A percentile compares a stretch with the other conserved stretches of the same genome.
Conservation (phyloP, 208 protist genomes). For the Kentomonas sorsogonicus region DNA sequence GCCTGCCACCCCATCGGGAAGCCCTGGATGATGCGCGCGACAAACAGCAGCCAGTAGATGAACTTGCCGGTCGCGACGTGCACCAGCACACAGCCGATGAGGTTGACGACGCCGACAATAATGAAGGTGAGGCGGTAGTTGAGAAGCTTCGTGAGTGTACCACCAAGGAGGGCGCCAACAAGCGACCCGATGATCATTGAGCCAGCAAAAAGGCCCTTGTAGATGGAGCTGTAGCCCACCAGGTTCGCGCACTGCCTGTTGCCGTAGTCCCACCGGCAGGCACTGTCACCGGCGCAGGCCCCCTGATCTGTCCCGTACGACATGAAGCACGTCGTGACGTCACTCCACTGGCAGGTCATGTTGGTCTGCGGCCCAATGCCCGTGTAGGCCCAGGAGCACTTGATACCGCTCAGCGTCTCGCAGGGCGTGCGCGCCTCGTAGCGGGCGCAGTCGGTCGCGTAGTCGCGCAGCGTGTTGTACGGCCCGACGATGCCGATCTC, state of each 20-base stretch:
- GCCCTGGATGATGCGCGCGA: constrained; percentile 71
- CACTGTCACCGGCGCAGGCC: constrained; percentile 19
- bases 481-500: constrained; percentile 70
- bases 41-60: constrained; percentile 65
- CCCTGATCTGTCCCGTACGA: constrained; percentile 14
- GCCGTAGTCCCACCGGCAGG: constrained; percentile 57
- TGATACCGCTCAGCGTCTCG: constrained; percentile 32
- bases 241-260: constrained; percentile 37
- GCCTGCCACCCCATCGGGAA: constrained; percentile 45
- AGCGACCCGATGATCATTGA: constrained; percentile 78
- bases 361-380: neutral
- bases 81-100: constrained; percentile 52
- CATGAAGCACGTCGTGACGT: constrained; percentile 25
- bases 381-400: constrained; percentile 47
- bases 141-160: constrained; percentile 28
- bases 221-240: constrained; percentile 37
- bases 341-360: constrained; percentile 34
- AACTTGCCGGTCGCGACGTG: constrained; percentile 39
- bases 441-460: constrained; percentile 47
- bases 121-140: constrained; percentile 55
- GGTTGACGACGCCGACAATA: constrained; percentile 40
- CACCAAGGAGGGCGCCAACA: constrained; percentile 67
- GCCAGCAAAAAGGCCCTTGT: constrained; percentile 74
- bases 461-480: constrained; percentile 51
- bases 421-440: constrained; percentile 31